phyloP scores from a whole-genome alignment of 192 early-diverging fungal species.

The Umbelopsis isabellina region DNA sequence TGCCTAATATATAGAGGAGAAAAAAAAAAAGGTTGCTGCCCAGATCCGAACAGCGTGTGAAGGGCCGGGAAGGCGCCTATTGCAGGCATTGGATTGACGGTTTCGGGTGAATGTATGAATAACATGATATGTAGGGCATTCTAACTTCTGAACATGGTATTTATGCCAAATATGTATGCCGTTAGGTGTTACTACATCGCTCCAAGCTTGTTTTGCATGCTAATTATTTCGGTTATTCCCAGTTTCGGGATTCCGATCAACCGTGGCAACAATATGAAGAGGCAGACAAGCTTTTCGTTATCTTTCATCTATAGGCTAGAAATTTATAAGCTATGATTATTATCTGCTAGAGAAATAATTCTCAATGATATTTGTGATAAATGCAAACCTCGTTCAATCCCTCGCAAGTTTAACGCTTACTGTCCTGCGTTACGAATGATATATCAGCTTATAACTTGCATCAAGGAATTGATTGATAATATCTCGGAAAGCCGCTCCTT shows the following conservation, averaged over 20 bases:
- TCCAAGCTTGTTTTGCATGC: not conserved
- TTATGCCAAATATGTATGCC: conserved; percentile 1
- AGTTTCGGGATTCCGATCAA: not conserved
- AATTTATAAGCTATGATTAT: too few relatives aligned
- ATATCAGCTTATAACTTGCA: not conserved
- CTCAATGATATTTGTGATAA: too few relatives aligned
- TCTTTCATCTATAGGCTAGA: not conserved
- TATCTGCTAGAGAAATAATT: too few relatives aligned
- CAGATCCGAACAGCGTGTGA: conserved; percentile 19
- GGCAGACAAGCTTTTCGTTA: not conserved
- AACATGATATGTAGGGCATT: too few relatives aligned
- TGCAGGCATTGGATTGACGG: not conserved
- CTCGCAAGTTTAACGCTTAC: too few relatives aligned
- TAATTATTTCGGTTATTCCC: not conserved
- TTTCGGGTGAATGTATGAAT: too few relatives aligned
- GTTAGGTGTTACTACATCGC: not conserved
- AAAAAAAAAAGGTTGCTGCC: conserved; percentile 11
- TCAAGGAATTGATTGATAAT: not conserved
- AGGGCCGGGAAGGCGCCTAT: not conserved
- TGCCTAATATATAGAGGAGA: conserved; percentile 1
- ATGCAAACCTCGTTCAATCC: too few relatives aligned
- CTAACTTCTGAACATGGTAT: not conserved
- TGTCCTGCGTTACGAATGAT: too few relatives aligned
- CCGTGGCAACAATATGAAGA: not conserved
- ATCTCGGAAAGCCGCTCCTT: too few relatives aligned